Evolutionary conservation across 2,329 filamentous ascomycete species (phyloP), one percentile per base, ranked within the genome.

Genomic region (Geoglossum cookeanum): DNA sequence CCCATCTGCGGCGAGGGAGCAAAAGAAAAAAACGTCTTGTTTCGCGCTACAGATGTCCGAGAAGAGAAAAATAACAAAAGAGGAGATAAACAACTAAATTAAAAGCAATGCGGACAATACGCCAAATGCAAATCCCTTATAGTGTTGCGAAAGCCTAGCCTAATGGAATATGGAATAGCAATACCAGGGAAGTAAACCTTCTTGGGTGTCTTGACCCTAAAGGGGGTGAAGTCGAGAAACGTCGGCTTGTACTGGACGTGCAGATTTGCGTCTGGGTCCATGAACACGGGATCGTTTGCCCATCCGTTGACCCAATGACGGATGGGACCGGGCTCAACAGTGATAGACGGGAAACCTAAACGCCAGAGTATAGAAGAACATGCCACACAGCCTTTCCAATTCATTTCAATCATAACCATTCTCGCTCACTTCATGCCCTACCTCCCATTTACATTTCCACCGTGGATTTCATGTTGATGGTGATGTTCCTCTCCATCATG

Each of bases 401-500:
- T 45, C 42, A 22, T 45, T 7, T 45, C 15, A 45, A 22, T 45
- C 42, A 45, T 45, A 22, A 45, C 4, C 17, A 15, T 17, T 6
- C n/a, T 13, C 6, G 22, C 13, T 22, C 42, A 9, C 39, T 42
- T 42, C 39, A 22, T 13, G 42, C 1, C 30, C 15, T 53, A 53
- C 49, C 22, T 33, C 13, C 49, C 15, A 45, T 55, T 55, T 39
- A 17, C 13, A 55, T 55, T 35, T 35, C n/a, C 53, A n/a, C n/a
- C 35, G 3, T 37, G 49, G 11, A 51, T 51, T n/a, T 48, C n/a
- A 8, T 51, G 47, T 7, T 58, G 60, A 33, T 67, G 63, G 58
- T 81, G 74, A 55, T 72, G 68, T 57, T 89, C 86, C 63, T 96
- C 91, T 15, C 89, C 92, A 58, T 97, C 92, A 67, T 98, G 92